Percentiles rank a stretch among this genome's conserved stretches.
Conservation (phyloP, 257 asterid species). For the Petunia axillaris region DNA sequence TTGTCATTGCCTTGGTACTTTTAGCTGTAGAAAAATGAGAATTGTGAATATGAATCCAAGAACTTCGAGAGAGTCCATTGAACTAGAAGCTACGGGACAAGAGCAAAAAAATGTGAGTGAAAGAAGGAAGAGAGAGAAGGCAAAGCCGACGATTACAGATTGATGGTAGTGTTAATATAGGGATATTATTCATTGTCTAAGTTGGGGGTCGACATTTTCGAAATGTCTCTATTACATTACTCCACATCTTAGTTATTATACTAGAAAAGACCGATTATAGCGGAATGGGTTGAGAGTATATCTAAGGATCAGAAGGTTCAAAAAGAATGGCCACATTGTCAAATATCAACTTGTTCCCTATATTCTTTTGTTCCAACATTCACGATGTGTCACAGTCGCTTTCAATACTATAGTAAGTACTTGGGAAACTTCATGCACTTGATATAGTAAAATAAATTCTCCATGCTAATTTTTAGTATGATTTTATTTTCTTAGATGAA, state of each 20-base stretch:
- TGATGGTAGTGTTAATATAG: not conserved
- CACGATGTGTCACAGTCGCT: not conserved
- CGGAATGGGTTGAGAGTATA: not conserved
- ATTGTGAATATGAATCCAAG: no score
- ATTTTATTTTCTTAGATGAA: no score
- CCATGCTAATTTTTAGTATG: no score
- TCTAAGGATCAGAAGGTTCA: not conserved
- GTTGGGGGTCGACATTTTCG: not conserved
- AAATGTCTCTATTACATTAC: not conserved
- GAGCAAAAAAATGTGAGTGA: not conserved
- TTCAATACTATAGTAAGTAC: not conserved
- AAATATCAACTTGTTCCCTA: not conserved
- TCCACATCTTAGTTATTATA: not conserved
- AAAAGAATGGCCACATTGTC: not conserved
- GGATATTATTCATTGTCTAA: not conserved
- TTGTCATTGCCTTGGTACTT: no score
- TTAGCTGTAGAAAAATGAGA: no score
- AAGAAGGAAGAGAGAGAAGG: no score
- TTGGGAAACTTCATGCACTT: not conserved
- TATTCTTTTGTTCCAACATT: not conserved
- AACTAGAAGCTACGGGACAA: not conserved
- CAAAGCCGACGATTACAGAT: not conserved
- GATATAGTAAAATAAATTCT: no score
- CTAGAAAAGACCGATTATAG: not conserved
- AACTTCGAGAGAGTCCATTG: not conserved